phyloP scores from a whole-genome alignment of 805 yeast species.

The Ogataea haglerorum region DNA sequence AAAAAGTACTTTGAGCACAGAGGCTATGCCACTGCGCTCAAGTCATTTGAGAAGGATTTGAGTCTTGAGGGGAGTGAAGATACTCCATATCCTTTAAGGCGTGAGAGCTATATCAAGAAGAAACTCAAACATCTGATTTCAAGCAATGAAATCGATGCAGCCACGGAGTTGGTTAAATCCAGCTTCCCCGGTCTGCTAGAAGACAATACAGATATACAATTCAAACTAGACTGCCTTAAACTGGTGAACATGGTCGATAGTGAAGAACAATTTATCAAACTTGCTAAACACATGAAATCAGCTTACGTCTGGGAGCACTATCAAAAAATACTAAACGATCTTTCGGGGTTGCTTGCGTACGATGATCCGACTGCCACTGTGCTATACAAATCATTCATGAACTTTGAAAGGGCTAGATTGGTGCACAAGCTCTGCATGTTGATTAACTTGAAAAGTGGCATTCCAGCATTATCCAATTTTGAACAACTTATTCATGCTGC shows the following conservation, averaged over 20 bases:
- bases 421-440: constrained; percentile 43
- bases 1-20: constrained; percentile 53
- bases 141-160: constrained; percentile 44
- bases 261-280: constrained; percentile 35
- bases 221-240: constrained; percentile 42
- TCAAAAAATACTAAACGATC: constrained; percentile 39
- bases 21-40: constrained; percentile 54
- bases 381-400: constrained; percentile 36
- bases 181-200: constrained; percentile 39
- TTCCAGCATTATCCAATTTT: constrained; percentile 20
- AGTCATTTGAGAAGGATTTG: constrained; percentile 49
- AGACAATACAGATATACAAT: constrained; percentile 32
- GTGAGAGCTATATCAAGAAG: constrained; percentile 36
- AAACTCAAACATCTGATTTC: constrained; percentile 39
- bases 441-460: constrained; percentile 16
- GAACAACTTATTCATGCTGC: not conserved
- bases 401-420: constrained; percentile 35
- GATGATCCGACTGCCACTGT: constrained; percentile 41
- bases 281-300: constrained; percentile 37
- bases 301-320: constrained; percentile 32
- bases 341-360: constrained; percentile 52
- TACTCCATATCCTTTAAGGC: constrained; percentile 26
- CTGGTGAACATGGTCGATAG: constrained; percentile 38
- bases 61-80: constrained; percentile 30
- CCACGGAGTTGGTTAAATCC: constrained; percentile 35